These are phyloP conservation scores for Rhodotorula glutinis DNA, from an alignment of 1,284 basidiomycete genomes.

Conservation along the genomic window DNA sequence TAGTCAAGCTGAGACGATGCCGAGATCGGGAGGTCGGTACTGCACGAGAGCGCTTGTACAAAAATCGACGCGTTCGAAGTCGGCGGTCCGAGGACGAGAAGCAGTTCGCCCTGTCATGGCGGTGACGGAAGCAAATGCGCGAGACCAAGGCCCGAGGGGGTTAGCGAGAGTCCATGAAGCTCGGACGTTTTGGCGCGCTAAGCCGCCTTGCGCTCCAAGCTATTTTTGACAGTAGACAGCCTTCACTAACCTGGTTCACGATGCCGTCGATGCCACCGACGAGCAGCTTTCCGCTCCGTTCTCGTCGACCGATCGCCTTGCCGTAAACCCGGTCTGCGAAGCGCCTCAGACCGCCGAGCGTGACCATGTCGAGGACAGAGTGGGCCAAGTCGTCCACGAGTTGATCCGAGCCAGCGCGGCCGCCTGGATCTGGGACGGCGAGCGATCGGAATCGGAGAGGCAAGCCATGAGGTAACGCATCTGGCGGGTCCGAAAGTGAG, in stretches of 20 bases:
- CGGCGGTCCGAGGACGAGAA: constrained; percentile 56
- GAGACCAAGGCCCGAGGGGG: no score
- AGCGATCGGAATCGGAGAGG: constrained; percentile 34
- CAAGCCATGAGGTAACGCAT: constrained; percentile 25
- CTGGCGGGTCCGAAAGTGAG: not conserved
- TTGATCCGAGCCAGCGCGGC: constrained; percentile 17
- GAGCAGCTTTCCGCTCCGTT: constrained; percentile 11
- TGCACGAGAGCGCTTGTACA: constrained; percentile 47
- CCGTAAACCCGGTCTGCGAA: not conserved
- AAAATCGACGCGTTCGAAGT: constrained; percentile 44
- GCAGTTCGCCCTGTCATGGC: constrained; percentile 54
- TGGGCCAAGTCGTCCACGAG: constrained; percentile 25
- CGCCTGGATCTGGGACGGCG: constrained; percentile 26
- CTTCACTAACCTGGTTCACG: constrained; percentile 33
- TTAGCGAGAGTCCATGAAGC: no score
- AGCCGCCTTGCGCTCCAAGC: no score
- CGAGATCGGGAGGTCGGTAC: constrained; percentile 31
- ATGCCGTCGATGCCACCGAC: constrained; percentile 30
- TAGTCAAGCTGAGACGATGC: constrained; percentile 39
- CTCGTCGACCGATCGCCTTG: not conserved
- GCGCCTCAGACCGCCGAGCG: constrained; percentile 25
- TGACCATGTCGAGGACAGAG: constrained; percentile 17
- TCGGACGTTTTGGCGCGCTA: no score
- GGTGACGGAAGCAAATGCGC: no score
- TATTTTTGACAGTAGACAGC: no score